Percentiles rank a stretch among this genome's conserved stretches.
These are phyloP conservation scores for Aspergillus sp. DNA, from an alignment of 2,329 filamentous ascomycete species.

Conservation along the genomic window DNA sequence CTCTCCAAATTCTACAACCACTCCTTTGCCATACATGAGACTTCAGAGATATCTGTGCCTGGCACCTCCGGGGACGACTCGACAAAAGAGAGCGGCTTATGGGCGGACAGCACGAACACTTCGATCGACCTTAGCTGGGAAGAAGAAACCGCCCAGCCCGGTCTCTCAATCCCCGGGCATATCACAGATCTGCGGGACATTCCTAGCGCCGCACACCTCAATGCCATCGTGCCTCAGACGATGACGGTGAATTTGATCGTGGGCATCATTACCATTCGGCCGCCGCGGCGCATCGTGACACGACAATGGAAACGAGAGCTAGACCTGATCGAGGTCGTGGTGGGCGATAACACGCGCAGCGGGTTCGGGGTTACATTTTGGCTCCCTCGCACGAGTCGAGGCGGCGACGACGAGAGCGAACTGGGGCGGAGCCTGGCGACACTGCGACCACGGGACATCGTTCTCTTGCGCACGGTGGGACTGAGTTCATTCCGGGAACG, in stretches of 20 bases:
- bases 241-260: conserved; percentile 81
- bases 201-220: conserved; percentile 65
- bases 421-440: conserved; percentile 44
- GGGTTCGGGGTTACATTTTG: conserved; percentile 85
- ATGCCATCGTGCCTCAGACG: conserved; percentile 72
- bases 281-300: conserved; percentile 67
- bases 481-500: conserved; percentile 71
- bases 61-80: conserved; percentile 19
- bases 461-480: conserved; percentile 77
- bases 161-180: conserved; percentile 40
- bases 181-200: conserved; percentile 68
- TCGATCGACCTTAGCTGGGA: conserved; percentile 18
- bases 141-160: conserved; percentile 9
- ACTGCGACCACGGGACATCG: conserved; percentile 70
- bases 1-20: conserved; percentile 73
- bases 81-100: conserved; percentile 26
- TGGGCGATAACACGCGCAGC: conserved; percentile 81
- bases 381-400: conserved; percentile 52
- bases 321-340: conserved; percentile 71
- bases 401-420: conserved; percentile 19
- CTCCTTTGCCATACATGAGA: conserved; percentile 70
- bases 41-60: conserved; percentile 34
- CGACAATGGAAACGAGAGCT: conserved; percentile 52
- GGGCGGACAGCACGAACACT: conserved; percentile 18
- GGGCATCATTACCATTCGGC: conserved; percentile 70